phyloP scores from a whole-genome alignment of 2,329 filamentous ascomycete species.

The Decorospora gaudefroyi region DNA sequence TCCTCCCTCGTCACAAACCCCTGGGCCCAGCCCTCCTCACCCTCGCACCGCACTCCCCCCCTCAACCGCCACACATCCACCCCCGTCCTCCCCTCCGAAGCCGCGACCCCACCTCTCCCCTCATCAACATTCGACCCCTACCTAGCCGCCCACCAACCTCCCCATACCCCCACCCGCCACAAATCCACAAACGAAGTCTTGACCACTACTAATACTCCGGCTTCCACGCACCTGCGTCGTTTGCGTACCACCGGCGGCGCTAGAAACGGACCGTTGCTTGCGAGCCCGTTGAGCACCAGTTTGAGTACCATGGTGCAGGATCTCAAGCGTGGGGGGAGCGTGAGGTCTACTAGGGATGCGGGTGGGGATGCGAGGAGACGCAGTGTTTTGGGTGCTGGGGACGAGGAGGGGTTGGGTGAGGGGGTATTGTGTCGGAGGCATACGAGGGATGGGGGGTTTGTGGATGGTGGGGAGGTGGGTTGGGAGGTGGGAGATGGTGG shows the following conservation, averaged over 20 bases:
- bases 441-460: conserved; percentile 1
- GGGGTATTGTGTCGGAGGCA: conserved; percentile 2
- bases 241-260: conserved; percentile 45
- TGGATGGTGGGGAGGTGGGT: conserved; percentile 4
- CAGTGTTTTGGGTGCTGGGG: conserved; percentile 25
- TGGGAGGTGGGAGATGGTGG: background rate
- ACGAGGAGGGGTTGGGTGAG: conserved; percentile 24
- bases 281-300: conserved; percentile 63
- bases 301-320: conserved; percentile 68
- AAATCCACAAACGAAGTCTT: conserved; percentile 23
- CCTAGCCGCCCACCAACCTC: conserved; percentile 18
- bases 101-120: conserved; percentile 18
- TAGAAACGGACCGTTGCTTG: conserved; percentile 58
- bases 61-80: conserved; percentile 34
- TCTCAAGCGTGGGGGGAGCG: conserved; percentile 60
- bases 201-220: conserved; percentile 25
- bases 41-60: conserved; percentile 9
- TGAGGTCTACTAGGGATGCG: conserved; percentile 11
- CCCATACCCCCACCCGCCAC: conserved; percentile 15
- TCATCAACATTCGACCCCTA: conserved; percentile 25
- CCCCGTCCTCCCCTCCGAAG: conserved; percentile 39
- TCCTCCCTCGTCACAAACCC: conserved; percentile 37
- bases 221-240: conserved; percentile 31
- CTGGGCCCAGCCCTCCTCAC: conserved; percentile 27
- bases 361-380: conserved; percentile 17